Conservation (phyloP, 2,329 filamentous ascomycete genomes). For the Lachnellula subtilissima region DNA sequence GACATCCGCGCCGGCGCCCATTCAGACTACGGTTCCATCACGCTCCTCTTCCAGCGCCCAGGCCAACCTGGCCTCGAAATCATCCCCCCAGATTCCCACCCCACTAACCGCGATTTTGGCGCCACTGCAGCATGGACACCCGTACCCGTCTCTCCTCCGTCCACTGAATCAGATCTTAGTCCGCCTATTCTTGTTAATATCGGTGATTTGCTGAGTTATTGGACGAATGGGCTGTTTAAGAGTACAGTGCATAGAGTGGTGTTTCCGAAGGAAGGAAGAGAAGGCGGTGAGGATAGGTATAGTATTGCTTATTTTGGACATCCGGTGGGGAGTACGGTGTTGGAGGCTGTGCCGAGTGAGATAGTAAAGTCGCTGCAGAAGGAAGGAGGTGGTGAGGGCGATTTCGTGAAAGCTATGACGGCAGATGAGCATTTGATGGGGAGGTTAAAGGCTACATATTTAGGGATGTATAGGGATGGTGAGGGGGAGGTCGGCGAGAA, state of each 20-base stretch:
- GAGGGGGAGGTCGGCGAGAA: constrained; percentile 12
- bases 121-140: constrained; percentile 48
- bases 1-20: constrained; percentile 88
- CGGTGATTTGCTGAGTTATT: constrained; percentile 72
- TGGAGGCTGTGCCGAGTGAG: constrained; percentile 57
- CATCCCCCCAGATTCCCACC: constrained; percentile 45
- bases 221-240: constrained; percentile 83
- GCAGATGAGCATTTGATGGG: constrained; percentile 60
- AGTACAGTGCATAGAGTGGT: constrained; percentile 87
- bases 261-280: constrained; percentile 52
- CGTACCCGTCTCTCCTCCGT: constrained; percentile 61
- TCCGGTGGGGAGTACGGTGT: constrained; percentile 47
- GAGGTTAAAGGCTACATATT: constrained; percentile 55
- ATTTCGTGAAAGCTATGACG: constrained; percentile 52
- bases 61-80: constrained; percentile 87
- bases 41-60: constrained; percentile 77
- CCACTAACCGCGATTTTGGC: constrained; percentile 29
- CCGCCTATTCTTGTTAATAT: constrained; percentile 72
- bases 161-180: constrained; percentile 51
- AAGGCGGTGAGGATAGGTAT: constrained; percentile 50
- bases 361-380: constrained; percentile 41
- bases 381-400: constrained; percentile 25
- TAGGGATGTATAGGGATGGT: constrained; percentile 47
- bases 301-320: constrained; percentile 68
- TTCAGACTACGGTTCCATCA: constrained; percentile 70